phyloP scores from a whole-genome alignment of 441 rosid species.

The Erodium chrysanthum region DNA sequence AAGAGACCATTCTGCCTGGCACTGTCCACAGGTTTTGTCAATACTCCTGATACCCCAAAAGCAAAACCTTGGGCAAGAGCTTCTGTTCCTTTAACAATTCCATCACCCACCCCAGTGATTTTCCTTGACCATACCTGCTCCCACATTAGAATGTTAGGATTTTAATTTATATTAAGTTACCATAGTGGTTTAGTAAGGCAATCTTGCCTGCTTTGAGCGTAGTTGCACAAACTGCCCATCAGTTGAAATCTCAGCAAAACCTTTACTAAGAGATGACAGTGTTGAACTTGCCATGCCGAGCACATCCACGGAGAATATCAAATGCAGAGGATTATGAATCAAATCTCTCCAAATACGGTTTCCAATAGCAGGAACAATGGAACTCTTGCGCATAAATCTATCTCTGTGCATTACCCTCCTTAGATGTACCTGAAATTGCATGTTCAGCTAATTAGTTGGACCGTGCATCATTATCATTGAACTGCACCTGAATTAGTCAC shows the following conservation, averaged over 20 bases:
- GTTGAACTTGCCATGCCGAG: conserved; percentile 99
- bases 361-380: conserved; percentile 71
- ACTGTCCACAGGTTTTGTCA: conserved; percentile 90
- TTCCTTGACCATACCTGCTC: conserved; percentile 84
- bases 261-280: conserved; percentile 90
- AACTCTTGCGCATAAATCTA: conserved; percentile 93
- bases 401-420: conserved; percentile 91
- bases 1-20: conserved; percentile 79
- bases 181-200: not conserved
- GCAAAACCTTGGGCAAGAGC: conserved; percentile 99
- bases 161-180: not conserved
- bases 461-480: too few species aligned
- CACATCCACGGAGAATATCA: conserved; percentile 88
- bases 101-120: conserved; percentile 96
- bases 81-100: conserved; percentile 89
- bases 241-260: conserved; percentile 96
- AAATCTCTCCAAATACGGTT: conserved; percentile 93
- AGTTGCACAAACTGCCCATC: conserved; percentile 94
- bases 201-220: conserved; percentile 80
- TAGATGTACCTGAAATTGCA: conserved; percentile 59
- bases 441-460: not conserved
- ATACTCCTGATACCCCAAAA: conserved; percentile 96
- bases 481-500: too few species aligned
- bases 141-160: conserved; percentile 10
- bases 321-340: conserved; percentile 94